These are phyloP conservation scores for Bocquillonia castaneifolia DNA, from an alignment of 441 rosid species.

Conservation along the genomic window DNA sequence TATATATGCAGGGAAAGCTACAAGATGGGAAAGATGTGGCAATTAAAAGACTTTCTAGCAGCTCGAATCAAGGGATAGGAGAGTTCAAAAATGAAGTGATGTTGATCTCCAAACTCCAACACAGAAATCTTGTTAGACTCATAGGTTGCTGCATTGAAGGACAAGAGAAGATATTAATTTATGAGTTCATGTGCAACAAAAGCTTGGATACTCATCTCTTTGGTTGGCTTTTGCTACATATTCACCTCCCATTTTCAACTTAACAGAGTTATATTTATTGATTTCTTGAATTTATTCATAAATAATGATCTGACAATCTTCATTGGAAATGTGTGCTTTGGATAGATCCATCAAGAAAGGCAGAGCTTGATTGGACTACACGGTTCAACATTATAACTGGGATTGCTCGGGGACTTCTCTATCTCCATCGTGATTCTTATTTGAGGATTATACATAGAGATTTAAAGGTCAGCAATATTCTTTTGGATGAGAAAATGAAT, in stretches of 20 bases:
- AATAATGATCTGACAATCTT: neutral
- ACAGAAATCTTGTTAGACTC: constrained; percentile 28
- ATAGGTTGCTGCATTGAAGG: constrained; percentile 23
- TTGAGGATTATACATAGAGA: constrained; percentile 29
- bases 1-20: constrained; percentile 32
- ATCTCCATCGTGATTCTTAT: constrained; percentile 29
- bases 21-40: constrained; percentile 22
- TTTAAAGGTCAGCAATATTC: constrained; percentile 20
- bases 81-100: constrained; percentile 27
- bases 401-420: constrained; percentile 27
- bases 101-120: constrained; percentile 29
- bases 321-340: neutral
- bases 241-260: neutral
- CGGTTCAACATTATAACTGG: constrained; percentile 24
- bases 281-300: neutral
- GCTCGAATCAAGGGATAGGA: constrained; percentile 17
- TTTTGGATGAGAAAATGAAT: constrained; percentile 25
- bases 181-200: constrained; percentile 29
- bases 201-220: constrained; percentile 26
- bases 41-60: constrained; percentile 21
- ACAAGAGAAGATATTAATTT: constrained; percentile 27
- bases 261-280: neutral
- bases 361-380: constrained; percentile 18
- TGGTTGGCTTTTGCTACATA: constrained; percentile 22
- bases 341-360: constrained; percentile 20